Conservation (phyloP, 164 flowering plant genomes). For the Piper longum region DNA sequence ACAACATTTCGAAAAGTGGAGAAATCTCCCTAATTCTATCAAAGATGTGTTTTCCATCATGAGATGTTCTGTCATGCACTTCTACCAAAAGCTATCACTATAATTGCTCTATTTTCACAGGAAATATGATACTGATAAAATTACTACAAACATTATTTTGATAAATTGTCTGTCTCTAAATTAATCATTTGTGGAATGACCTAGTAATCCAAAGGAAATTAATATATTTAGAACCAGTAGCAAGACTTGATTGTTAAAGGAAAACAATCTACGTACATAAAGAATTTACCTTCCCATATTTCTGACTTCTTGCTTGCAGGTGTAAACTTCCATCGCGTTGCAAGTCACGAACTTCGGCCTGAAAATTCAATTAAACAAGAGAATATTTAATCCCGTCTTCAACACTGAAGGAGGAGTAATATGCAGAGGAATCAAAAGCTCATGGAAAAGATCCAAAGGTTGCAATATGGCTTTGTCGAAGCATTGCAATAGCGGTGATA, state of each 20-base stretch:
- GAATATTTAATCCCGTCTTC: not conserved
- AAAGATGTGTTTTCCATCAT: not conserved
- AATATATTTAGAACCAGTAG: not conserved
- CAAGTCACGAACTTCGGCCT: constrained; percentile 95
- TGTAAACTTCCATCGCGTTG: constrained; percentile 86
- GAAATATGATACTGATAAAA: too few species aligned
- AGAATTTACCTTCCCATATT: constrained; percentile 82
- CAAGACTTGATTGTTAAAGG: not conserved
- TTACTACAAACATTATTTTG: too few species aligned
- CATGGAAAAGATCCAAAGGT: not conserved
- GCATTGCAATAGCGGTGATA: not conserved
- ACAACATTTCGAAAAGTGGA: not conserved
- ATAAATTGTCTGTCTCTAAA: too few species aligned
- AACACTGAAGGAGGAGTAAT: too few species aligned
- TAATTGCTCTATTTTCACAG: not conserved
- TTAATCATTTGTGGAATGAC: not conserved
- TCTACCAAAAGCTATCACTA: not conserved
- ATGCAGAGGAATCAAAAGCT: not conserved
- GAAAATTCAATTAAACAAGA: constrained; percentile 2
- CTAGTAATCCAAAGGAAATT: not conserved
- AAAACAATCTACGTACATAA: not conserved
- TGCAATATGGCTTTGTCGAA: not conserved
- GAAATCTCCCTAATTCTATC: too few species aligned
- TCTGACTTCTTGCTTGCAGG: constrained; percentile 96
- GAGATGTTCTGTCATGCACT: not conserved